Percentiles rank a stretch among this genome's conserved stretches.
Conservation (phyloP, 2,329 filamentous ascomycete genomes). For the Fusarium proliferatum region DNA sequence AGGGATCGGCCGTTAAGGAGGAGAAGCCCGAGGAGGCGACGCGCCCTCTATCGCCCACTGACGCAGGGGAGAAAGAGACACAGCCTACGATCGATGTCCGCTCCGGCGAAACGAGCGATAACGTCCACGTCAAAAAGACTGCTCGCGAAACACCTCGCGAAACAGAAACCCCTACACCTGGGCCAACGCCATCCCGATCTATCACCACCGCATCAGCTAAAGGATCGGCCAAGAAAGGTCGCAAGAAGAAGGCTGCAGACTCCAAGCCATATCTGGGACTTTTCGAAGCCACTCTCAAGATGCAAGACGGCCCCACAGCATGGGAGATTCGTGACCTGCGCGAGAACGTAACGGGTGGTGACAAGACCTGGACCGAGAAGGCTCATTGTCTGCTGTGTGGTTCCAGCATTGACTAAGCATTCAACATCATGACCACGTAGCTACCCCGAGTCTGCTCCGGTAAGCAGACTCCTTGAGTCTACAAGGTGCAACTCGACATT, state of each 20-base stretch:
- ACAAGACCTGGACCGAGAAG: constrained; percentile 65
- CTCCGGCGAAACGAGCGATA: constrained; percentile 56
- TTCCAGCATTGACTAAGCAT: constrained; percentile 56
- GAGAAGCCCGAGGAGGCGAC: constrained; percentile 49
- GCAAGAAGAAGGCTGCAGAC: constrained; percentile 53
- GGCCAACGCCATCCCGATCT: constrained; percentile 43
- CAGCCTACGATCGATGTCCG: constrained; percentile 66
- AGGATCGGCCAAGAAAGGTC: constrained; percentile 49
- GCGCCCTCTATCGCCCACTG: constrained; percentile 63
- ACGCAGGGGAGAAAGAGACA: constrained; percentile 61
- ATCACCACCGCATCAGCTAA: constrained; percentile 41
- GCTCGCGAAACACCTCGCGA: constrained; percentile 47
- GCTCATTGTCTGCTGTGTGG: constrained; percentile 62
- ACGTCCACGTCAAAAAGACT: constrained; percentile 52
- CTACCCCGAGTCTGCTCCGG: constrained; percentile 7
- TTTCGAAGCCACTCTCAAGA: constrained; percentile 62
- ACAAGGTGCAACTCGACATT: constrained; percentile 7
- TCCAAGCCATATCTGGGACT: constrained; percentile 62
- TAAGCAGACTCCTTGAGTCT: constrained; percentile 21
- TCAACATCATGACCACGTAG: background rate
- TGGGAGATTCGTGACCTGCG: constrained; percentile 66
- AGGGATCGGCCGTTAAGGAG: constrained; percentile 54
- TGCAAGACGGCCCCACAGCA: constrained; percentile 59
- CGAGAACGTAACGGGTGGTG: constrained; percentile 58
- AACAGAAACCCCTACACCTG: constrained; percentile 48